Conservation (phyloP, 2,329 filamentous ascomycete species). For the Monosporascus sp. region DNA sequence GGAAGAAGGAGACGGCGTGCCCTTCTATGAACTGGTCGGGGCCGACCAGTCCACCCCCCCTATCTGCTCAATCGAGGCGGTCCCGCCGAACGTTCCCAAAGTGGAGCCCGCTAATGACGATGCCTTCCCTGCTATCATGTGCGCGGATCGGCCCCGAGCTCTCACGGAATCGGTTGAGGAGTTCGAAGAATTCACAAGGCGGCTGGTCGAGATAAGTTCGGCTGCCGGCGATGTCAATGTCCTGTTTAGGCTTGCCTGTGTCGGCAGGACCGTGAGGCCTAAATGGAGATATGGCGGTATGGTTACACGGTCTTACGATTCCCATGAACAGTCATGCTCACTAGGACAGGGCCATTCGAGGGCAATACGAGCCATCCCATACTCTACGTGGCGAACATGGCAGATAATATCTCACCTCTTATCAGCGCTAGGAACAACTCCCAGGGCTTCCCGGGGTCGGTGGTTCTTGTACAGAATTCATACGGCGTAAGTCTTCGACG, state of each 20-base stretch:
- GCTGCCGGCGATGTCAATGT: slow-evolving; percentile 40
- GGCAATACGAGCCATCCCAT: slow-evolving; percentile 29
- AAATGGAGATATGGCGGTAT: slow-evolving; percentile 23
- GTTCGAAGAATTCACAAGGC: slow-evolving; percentile 29
- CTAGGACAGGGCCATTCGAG: slow-evolving; percentile 22
- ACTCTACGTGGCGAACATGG: slow-evolving; percentile 31
- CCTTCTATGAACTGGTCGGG: slow-evolving; percentile 34
- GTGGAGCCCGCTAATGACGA: slow-evolving; percentile 32
- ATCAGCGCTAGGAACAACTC: slow-evolving; percentile 26
- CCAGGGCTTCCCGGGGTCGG: slow-evolving; percentile 37
- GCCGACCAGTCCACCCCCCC: slow-evolving; percentile 5
- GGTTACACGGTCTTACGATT: neutral
- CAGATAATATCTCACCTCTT: slow-evolving; percentile 31
- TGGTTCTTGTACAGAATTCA: slow-evolving; percentile 43
- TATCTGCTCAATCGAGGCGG: slow-evolving; percentile 26
- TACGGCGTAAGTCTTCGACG: slow-evolving; percentile 39
- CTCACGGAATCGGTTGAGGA: slow-evolving; percentile 27
- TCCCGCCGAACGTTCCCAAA: slow-evolving; percentile 28
- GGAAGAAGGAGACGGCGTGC: slow-evolving; percentile 38
- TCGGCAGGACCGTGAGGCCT: slow-evolving; percentile 25
- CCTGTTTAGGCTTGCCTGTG: slow-evolving; percentile 29
- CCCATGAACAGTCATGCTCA: neutral
- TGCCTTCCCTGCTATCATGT: slow-evolving; percentile 41
- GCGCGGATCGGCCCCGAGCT: slow-evolving; percentile 33
- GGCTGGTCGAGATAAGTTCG: slow-evolving; percentile 32